Evolutionary conservation across 495 filamentous ascomycete species (phyloP), one percentile per base, ranked within the genome.

Genomic region (Melanomma pulvis-pyrius): DNA sequence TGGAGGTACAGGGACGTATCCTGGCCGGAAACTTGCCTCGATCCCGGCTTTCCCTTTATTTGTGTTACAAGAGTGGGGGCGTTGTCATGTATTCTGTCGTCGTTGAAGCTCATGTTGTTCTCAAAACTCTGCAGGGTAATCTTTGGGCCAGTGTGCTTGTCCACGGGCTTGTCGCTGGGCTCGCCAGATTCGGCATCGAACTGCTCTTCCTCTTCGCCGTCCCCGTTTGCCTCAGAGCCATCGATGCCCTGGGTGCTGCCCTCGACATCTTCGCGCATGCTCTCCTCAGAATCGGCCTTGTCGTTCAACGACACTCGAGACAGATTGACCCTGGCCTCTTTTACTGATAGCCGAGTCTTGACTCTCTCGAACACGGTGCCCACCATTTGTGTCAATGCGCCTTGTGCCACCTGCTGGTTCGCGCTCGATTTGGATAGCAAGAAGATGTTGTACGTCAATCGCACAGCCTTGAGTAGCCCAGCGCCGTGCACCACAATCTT

Each of bases 371-470:
- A 98, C 1, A 99, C 94, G 17, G 94, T 98, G 57, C 92, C 92
- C 6, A 98, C 91, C 96, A 99, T 99, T 77, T 99, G 96, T 0
- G 94, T 97, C 53, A 99, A 79, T 2, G 96, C 96, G 0, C 93
- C 94, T 74, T 98, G 96, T 0, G 96, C 96, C 50, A 97, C 90
- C 77, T 96, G 92, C 79, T 99, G 96, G 71, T 98, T 97, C 30
- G 88, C 86, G 69, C 86, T 92, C 41, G 86, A 96, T 72, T 93
- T 90, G 52, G 92, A 97, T 36, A 97, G 85, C 39, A 99, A 82
- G 76, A 99, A 99, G 69, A 99, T 93, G 76, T 97, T 99, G 81
- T 99, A 99, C 50, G 96, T 94, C 74, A 96, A 92, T 59, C 96
- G 90, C 53, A 99, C 92, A n/a, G 96, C 94, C 81, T 99, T 99